Evolutionary conservation across 2,329 filamentous ascomycete genomes (phyloP), one percentile per base, ranked within the genome.

Genomic region (Beauveria sp.): DNA sequence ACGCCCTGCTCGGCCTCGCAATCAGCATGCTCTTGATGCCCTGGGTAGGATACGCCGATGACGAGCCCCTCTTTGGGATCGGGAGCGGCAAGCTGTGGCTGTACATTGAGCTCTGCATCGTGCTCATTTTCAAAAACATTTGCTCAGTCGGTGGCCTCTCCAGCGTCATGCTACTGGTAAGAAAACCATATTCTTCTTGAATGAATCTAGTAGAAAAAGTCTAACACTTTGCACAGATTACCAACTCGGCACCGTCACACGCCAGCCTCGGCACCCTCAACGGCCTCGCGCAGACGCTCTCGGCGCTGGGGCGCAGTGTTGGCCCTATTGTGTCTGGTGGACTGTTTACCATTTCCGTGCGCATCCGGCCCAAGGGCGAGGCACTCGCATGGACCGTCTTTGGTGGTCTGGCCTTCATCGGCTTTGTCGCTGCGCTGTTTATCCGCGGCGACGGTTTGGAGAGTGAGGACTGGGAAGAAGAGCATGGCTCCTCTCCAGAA

Each of bases 251-350:
- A 0, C 90, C 92, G 0, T 91, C 93, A 8, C 85, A 93, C 72
- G 87, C 89, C 5, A 92, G 90, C 0, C 83, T 99, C 0, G 95
- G 95, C 3, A 92, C 91, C 0, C 81, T 99, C 28, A 97, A 99
- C 70, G 95, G 95, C 10, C 83, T 98, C 38, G 95, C 95, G 0
- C 95, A 99, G 74, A 96, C 92, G 0, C 84, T 99, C 0, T 96
- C 91, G 0, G 95, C 95, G 0, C 91, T 90, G 0, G 95, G 95
- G 9, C 87, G 95, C 63, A 92, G 93, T 49, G 83, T 91, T 0
- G 95, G 95, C 0, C 95, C 95, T 0, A 93, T 98, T 66, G 78
- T 96, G 0, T 95, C 92, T 0, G 95, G 95, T 0, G 87, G 87
- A 0, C 79, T 99, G 0, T 99, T 96, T 73, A 91, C 91, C 0